Evolutionary conservation across 495 filamentous ascomycete species (phyloP), one percentile per base, ranked within the genome.

Genomic region (Annulohypoxylon maeteangense): DNA sequence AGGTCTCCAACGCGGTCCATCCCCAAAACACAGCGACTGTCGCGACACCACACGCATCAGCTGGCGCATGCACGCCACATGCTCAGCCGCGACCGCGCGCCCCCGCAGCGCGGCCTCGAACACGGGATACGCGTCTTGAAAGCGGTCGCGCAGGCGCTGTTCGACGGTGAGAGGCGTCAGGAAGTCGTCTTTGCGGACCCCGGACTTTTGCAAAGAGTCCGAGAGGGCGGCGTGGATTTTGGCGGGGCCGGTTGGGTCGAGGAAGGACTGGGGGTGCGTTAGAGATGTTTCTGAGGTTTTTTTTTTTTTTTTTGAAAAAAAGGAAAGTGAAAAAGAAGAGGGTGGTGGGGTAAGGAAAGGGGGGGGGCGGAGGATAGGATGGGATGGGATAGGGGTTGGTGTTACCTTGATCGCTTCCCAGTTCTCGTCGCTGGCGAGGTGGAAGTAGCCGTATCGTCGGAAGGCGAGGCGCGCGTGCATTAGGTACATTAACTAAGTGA

Each of bases 401-500:
- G 2, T 31, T 56, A 67, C 64, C 64, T 34, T 67, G 25, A 67
- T 53, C 23, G 59, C 64, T 1, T 66, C 59, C 27, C 7, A 44
- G 32, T 56, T 20, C 34, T 67, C n/a, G 23, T 32, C 42, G 20
- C 27, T 38, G 7, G 45, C 36, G 1, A 57, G 34, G 1, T 70
- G 54, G 38, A 65, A 65, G 55, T 54, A 70, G 16, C 67, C 67
- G 38, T 70, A 65, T 3, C 54, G 44, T 0, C 69, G 63, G 45
- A 72, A 72, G 14, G 45, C n/a, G 25, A 72, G 69, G 5, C 69
- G 57, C 16, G 69, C 50, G n/a, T 67, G 53, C 63, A 72, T 72
- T 14, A 67, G 4, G 10, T 34, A 38, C 69, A 72, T 66, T 20
- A 71, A 51, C 42, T 63, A 56, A 5, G n/a, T 14, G 31, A 0